These are phyloP conservation scores for Grigorovia yakushimaensis DNA, from an alignment of 805 yeast species.

Conservation along the genomic window DNA sequence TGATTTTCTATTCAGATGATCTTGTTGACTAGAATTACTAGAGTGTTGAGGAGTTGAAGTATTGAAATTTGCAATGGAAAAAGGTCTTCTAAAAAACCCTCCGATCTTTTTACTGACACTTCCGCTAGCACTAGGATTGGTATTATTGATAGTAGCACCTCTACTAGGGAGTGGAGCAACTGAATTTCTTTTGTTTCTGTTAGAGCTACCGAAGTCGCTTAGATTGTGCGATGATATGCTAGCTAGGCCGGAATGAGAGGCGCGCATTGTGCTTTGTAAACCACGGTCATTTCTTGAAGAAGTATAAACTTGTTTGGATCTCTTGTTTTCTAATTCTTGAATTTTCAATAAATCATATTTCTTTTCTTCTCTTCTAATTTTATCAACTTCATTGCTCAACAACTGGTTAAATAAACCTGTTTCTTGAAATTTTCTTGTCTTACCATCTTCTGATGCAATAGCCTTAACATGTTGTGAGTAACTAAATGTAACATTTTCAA, in stretches of 20 bases:
- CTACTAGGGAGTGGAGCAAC: conserved; percentile 12
- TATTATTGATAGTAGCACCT: conserved; percentile 12
- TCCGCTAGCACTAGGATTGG: conserved; percentile 11
- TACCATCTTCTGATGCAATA: conserved; percentile 35
- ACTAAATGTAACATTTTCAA: conserved; percentile 24
- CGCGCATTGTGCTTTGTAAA: not conserved
- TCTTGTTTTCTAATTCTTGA: conserved; percentile 31
- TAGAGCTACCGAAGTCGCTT: conserved; percentile 4
- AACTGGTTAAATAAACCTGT: conserved; percentile 37
- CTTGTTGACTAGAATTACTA: conserved; percentile 26
- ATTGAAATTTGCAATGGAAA: conserved; percentile 39
- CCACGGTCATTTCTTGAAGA: not conserved
- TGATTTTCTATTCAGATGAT: conserved; percentile 30
- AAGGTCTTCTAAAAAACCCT: conserved; percentile 56
- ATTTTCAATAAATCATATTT: conserved; percentile 33
- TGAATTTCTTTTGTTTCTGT: conserved; percentile 21
- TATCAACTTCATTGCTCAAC: conserved; percentile 41
- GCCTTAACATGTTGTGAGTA: conserved; percentile 27
- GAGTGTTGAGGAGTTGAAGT: conserved; percentile 23
- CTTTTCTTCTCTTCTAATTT: conserved; percentile 42
- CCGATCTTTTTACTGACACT: conserved; percentile 39
- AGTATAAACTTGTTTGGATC: conserved; percentile 22
- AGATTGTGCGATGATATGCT: not conserved
- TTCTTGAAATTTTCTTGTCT: conserved; percentile 30
- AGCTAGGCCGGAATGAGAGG: conserved; percentile 4